A percentile compares a stretch with the other conserved stretches of the same genome.
Evolutionary conservation across 495 filamentous ascomycete genomes (phyloP).

Genomic region (Daldinia bambusicola): DNA sequence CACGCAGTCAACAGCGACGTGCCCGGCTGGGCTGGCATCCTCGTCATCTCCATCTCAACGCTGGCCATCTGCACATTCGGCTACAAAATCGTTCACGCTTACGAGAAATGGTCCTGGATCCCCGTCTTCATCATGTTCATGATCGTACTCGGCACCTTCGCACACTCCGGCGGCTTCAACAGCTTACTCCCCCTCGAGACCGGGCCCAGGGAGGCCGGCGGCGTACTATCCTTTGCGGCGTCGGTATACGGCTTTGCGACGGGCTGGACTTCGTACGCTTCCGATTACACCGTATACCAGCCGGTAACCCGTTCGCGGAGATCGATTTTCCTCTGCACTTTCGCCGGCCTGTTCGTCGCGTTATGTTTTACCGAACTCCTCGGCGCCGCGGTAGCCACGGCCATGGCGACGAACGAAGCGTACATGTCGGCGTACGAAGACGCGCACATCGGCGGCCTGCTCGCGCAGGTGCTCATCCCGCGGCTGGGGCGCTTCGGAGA

Average conservation of each 20-base stretch:
- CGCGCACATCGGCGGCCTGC: slow-evolving; percentile 75
- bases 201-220: slow-evolving; percentile 70
- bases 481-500: slow-evolving; percentile 79
- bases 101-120: slow-evolving; percentile 84
- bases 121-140: slow-evolving; percentile 81
- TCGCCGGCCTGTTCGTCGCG: slow-evolving; percentile 74
- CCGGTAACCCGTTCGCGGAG: slow-evolving; percentile 66
- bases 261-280: slow-evolving; percentile 82
- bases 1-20: slow-evolving; percentile 77
- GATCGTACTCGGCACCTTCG: slow-evolving; percentile 77
- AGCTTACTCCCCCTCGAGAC: slow-evolving; percentile 70
- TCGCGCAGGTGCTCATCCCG: slow-evolving; percentile 72
- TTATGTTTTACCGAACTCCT: slow-evolving; percentile 83
- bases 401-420: slow-evolving; percentile 63
- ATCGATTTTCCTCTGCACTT: slow-evolving; percentile 76
- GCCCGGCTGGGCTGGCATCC: slow-evolving; percentile 79
- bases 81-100: slow-evolving; percentile 82
- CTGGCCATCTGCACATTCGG: slow-evolving; percentile 78
- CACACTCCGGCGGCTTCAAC: slow-evolving; percentile 76
- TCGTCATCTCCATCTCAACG: slow-evolving; percentile 78
- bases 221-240: slow-evolving; percentile 76
- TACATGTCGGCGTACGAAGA: slow-evolving; percentile 69
- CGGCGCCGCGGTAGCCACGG: slow-evolving; percentile 76
- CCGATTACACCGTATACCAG: slow-evolving; percentile 88
- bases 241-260: slow-evolving; percentile 82